A percentile compares a stretch with the other conserved stretches of the same genome.
phyloP scores from a whole-genome alignment of 2,329 filamentous ascomycete genomes.

The Phoma herbarum region DNA sequence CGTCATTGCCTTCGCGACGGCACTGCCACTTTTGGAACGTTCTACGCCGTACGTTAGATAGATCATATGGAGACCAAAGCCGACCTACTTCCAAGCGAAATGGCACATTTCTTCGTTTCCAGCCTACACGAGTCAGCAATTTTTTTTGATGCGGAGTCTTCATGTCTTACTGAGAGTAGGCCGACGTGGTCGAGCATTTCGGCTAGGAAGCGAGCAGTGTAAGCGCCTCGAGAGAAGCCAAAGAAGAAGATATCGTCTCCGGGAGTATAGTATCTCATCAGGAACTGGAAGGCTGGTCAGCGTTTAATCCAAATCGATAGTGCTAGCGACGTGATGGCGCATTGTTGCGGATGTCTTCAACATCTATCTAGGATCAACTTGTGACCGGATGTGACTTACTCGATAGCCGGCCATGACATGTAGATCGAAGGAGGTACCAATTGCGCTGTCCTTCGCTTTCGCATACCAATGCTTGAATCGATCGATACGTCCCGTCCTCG shows the following conservation, averaged over 20 bases:
- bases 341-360: background rate
- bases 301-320: background rate
- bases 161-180: constrained; percentile 65
- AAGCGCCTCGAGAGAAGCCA: constrained; percentile 60
- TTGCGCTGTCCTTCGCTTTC: constrained; percentile 79
- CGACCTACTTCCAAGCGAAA: constrained; percentile 76
- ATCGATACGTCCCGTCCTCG: constrained; percentile 64
- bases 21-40: constrained; percentile 78
- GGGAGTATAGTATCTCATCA: constrained; percentile 60
- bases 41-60: constrained; percentile 19
- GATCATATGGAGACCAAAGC: background rate
- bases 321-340: background rate
- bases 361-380: too few species aligned
- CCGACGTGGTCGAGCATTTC: constrained; percentile 89
- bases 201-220: constrained; percentile 65
- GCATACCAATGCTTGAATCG: constrained; percentile 72
- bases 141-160: background rate
- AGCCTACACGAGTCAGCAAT: constrained; percentile 51
- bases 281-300: constrained; percentile 44
- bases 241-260: constrained; percentile 60
- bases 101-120: constrained; percentile 86
- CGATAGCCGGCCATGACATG: constrained; percentile 86
- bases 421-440: constrained; percentile 77
- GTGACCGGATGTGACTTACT: too few species aligned
- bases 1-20: constrained; percentile 53